phyloP scores from a whole-genome alignment of 441 rosid species.

The Sinapis alba region DNA sequence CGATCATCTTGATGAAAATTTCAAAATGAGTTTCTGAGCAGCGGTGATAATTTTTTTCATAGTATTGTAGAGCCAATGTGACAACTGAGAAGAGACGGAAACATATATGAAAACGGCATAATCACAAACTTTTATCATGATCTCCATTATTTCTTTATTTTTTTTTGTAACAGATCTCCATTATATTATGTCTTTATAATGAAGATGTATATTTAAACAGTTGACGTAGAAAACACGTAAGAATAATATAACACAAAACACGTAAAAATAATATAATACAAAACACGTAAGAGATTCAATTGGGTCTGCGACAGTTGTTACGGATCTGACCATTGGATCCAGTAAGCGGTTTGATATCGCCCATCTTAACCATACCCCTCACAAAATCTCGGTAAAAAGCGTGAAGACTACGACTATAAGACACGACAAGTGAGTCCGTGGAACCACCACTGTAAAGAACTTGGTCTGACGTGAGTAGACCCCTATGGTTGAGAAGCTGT shows the following conservation, averaged over 20 bases:
- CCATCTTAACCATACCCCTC: conserved; percentile 79
- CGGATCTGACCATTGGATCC: conserved; percentile 77
- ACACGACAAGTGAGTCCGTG: conserved; percentile 59
- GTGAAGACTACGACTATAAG: conserved; percentile 43
- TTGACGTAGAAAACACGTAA: neutral
- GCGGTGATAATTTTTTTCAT: neutral
- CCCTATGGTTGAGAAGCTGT: conserved; percentile 56
- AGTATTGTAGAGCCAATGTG: neutral
- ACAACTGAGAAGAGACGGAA: neutral
- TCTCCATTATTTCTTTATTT: neutral
- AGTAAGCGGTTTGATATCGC: conserved; percentile 71
- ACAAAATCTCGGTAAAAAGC: conserved; percentile 58
- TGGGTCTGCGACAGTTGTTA: conserved; percentile 60
- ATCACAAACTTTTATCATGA: neutral
- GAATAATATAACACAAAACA: neutral
- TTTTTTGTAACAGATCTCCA: too few species aligned
- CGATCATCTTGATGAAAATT: neutral
- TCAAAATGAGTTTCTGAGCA: neutral
- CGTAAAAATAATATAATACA: neutral
- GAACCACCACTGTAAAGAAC: conserved; percentile 62
- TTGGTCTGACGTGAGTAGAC: conserved; percentile 83
- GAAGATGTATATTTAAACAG: neutral
- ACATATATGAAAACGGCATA: neutral
- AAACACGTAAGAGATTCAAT: conserved; percentile 29
- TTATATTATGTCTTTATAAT: neutral